Base-by-base conservation (phyloP, 2,329 filamentous ascomycete species). In the Hypoxylon sp. region DNA sequence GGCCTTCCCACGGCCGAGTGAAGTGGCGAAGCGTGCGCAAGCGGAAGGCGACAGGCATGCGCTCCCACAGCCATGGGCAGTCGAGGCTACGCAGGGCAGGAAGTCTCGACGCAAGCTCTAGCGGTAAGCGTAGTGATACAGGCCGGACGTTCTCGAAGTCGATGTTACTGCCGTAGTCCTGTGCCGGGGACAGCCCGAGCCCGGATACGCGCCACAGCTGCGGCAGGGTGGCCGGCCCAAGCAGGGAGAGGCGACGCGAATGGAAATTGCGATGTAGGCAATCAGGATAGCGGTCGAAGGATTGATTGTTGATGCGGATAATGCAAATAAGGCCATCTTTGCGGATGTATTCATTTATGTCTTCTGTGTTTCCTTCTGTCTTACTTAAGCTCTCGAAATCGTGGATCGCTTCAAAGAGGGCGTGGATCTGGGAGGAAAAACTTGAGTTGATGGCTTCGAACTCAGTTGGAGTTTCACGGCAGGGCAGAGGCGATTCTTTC, bases 41-140 rank as follows among this genome's bases (percentile, higher is more conserved):
- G 44, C 47, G 57, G 33, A 62, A 72, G 33, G 71, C 65, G 42
- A 67, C 51, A 19, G 70, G 71, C 39, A 69, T 22, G 53, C 54
- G 63, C 68, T 71, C 71, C 68, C 68, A 73, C 46, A 73, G 42
- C 70, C 71, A 73, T 19, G 71, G 70, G 65, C 61, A 72, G 19
- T 71, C 60, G 35, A 73, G 67, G 60, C 46, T 60, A 46, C 65
- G 63, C 29, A 71, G 53, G 54, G 64, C 26, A 19, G 70, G 70
- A 19, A 73, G 68, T 51, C 46, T 57, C 24, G 60, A 44, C 39
- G 48, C 65, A 62, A 68, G 68, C 51, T 68, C 53, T 14, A 58
- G 55, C 3, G 44, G 55, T 31, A 50, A 17, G 19, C 55, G 55
- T 5, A 58, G 44, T 29, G 55, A 58, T 50, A 50, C 44, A 29